These are phyloP conservation scores for Fusarium pininemorale DNA, from an alignment of 2,329 filamentous ascomycete species.

Conservation along the genomic window DNA sequence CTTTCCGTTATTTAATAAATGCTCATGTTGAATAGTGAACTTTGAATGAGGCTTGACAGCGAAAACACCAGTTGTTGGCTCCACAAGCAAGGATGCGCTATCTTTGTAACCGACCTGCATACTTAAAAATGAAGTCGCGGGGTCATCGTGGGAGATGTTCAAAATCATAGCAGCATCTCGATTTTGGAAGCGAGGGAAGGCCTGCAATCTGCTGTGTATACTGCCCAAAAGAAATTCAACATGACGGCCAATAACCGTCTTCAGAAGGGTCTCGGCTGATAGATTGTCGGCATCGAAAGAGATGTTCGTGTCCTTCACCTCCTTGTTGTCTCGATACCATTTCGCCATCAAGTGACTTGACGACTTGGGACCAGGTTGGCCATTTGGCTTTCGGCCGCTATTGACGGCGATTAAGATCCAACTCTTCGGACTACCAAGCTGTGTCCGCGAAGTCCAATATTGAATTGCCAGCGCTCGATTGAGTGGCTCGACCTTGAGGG, in stretches of 20 bases:
- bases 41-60: slow-evolving; percentile 73
- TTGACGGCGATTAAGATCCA: slow-evolving; percentile 90
- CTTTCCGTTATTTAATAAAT: slow-evolving; percentile 68
- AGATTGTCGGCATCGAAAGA: slow-evolving; percentile 72
- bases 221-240: slow-evolving; percentile 75
- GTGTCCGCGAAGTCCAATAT: slow-evolving; percentile 78
- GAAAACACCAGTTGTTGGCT: slow-evolving; percentile 81
- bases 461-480: slow-evolving; percentile 87
- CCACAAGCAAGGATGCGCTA: slow-evolving; percentile 71
- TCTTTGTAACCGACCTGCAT: slow-evolving; percentile 75
- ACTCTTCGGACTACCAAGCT: slow-evolving; percentile 72
- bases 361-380: slow-evolving; percentile 51
- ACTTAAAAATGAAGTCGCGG: slow-evolving; percentile 72
- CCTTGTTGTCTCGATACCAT: slow-evolving; percentile 87
- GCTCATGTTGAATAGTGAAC: slow-evolving; percentile 66
- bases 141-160: slow-evolving; percentile 66
- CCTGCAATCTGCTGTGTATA: slow-evolving; percentile 68
- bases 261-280: slow-evolving; percentile 78
- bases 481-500: slow-evolving; percentile 79
- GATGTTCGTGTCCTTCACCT: slow-evolving; percentile 75
- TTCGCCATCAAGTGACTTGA: slow-evolving; percentile 69
- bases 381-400: slow-evolving; percentile 65
- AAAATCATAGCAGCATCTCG: slow-evolving; percentile 68
- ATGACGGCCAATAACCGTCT: slow-evolving; percentile 78
- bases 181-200: slow-evolving; percentile 68